Conservation (phyloP, 202 grass and related monocot species). For the Brachypodium distachyon region DNA sequence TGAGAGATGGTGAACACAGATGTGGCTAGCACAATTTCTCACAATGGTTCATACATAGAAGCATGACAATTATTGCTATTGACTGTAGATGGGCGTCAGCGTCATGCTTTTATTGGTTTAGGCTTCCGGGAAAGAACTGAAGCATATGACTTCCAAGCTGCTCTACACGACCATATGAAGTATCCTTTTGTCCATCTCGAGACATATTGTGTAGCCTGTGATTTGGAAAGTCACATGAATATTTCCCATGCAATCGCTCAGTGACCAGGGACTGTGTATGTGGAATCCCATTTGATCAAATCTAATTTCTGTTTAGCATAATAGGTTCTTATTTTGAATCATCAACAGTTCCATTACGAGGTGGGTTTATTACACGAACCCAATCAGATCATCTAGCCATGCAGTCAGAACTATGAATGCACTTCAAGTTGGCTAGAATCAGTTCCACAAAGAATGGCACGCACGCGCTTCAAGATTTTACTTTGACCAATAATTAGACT, state of each 20-base stretch:
- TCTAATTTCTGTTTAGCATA: not conserved
- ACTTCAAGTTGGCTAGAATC: not conserved
- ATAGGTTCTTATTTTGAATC: not conserved
- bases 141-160: conserved; percentile 99
- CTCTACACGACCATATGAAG: conserved; percentile 98
- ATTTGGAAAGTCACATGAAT: not conserved
- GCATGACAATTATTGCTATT: conserved; percentile 10
- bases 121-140: conserved; percentile 96
- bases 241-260: not conserved
- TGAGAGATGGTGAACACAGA: not conserved
- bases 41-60: not conserved
- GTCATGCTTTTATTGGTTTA: conserved; percentile 95
- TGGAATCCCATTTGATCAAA: not conserved
- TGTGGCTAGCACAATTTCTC: not conserved
- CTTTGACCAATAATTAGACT: too few species aligned
- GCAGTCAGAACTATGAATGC: not conserved
- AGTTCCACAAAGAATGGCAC: too few species aligned
- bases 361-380: not conserved
- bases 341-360: not conserved
- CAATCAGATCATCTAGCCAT: not conserved
- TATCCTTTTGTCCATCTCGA: conserved; percentile 45
- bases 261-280: not conserved
- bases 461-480: too few species aligned
- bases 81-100: conserved; percentile 64
- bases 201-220: not conserved